These are phyloP conservation scores for Fusarium odoratissimum DNA, from an alignment of 2,329 filamentous ascomycete genomes.

Conservation along the genomic window DNA sequence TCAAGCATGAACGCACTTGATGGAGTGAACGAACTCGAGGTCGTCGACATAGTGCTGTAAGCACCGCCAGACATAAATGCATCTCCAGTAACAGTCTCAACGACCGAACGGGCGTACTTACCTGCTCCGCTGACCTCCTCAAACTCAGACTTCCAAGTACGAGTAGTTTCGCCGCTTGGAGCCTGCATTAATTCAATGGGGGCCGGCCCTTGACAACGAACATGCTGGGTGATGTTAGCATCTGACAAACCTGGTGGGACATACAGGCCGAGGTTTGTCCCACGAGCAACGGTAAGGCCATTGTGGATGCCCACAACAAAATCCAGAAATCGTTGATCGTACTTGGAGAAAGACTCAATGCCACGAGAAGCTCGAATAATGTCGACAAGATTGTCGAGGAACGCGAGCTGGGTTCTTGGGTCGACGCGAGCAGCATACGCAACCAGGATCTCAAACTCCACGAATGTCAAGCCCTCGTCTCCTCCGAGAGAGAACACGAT, in stretches of 20 bases:
- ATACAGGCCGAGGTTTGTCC: no score
- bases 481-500: neutral
- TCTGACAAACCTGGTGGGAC: neutral
- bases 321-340: neutral
- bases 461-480: neutral
- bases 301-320: neutral
- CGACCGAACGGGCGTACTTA: neutral
- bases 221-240: neutral
- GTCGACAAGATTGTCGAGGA: neutral
- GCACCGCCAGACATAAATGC: neutral
- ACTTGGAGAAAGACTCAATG: neutral
- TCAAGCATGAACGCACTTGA: neutral
- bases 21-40: neutral
- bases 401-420: fast-evolving
- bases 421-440: neutral
- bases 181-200: fast-evolving
- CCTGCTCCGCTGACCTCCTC: neutral
- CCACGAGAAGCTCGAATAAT: neutral
- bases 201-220: neutral
- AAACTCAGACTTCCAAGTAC: neutral
- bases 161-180: no score
- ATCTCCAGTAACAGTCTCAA: neutral
- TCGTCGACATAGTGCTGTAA: neutral
- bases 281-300: neutral
- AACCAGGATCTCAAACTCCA: neutral